Evolutionary conservation across 1,284 basidiomycete genomes (phyloP).

Genomic region (Ceratobasidium sp.): DNA sequence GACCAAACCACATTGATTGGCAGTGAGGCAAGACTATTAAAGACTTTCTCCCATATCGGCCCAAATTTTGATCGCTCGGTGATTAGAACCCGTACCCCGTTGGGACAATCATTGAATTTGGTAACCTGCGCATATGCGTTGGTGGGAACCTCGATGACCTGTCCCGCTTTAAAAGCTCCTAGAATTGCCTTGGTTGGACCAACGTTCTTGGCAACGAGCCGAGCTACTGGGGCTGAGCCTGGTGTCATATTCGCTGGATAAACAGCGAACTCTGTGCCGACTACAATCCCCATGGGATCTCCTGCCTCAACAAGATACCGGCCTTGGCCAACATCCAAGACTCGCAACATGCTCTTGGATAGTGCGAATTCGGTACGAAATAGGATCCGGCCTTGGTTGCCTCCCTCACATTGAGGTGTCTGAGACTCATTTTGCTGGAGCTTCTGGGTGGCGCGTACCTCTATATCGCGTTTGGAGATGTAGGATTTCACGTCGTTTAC

Average conservation of each 20-base stretch:
- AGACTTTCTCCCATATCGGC: not conserved
- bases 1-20: slow-evolving; percentile 18
- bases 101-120: slow-evolving; percentile 10
- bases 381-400: slow-evolving; percentile 14
- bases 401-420: slow-evolving; percentile 31
- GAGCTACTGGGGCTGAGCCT: not conserved
- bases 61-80: not conserved
- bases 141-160: not conserved
- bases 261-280: slow-evolving; percentile 13
- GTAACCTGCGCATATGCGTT: slow-evolving; percentile 13
- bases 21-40: not conserved
- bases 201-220: slow-evolving; percentile 5
- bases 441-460: not conserved
- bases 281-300: slow-evolving; percentile 3
- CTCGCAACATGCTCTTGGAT: slow-evolving; percentile 20
- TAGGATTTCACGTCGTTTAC: no score
- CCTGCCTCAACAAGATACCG: slow-evolving; percentile 11
- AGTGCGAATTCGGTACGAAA: slow-evolving; percentile 12
- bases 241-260: not conserved
- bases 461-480: no score
- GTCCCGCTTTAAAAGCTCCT: not conserved
- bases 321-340: not conserved
- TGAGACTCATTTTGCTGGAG: not conserved
- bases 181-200: not conserved
- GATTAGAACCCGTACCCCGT: not conserved